Base-by-base conservation (phyloP, 495 filamentous ascomycete species). In the Neurospora tetraspora region DNA sequence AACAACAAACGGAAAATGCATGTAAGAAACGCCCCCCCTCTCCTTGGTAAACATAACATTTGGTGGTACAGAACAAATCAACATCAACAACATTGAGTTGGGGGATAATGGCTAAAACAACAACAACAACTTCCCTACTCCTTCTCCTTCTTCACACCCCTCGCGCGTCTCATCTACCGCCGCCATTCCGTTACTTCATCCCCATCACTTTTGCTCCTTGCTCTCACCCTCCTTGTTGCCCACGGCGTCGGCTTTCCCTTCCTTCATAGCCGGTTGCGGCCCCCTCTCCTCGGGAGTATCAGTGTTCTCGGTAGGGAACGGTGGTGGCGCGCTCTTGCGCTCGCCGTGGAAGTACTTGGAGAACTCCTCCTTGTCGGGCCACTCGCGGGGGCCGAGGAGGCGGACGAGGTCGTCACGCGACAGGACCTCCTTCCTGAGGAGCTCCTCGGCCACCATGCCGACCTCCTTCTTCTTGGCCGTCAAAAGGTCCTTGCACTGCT, bases 401-500 rank as follows among this genome's bases (percentile, higher is more conserved):
- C 96, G 86, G 47, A 98, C 86, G 86, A 99, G 88, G 82, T 99
- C 96, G 74, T 98, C 96, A 69, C 96, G 86, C 18, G 88, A 88
- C 36, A 99, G 85, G 72, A 98, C 90, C 85, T 99, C 96, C 86
- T 98, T 98, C 72, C 82, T 86, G 73, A 99, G 83, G 70, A 99
- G 82, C 83, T 99, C 96, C 85, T 99, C 96, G 0, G 96, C 96
- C 14, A 99, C 90, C 14, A 98, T 81, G 4, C 92, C 94, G 47
- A 99, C 83, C 80, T 97, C 92, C 76, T 89, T 87, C 87, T 97
- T 95, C 88, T 92, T 96, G 81, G 91, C 91, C 1, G 84, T 87
- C 68, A 99, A 85, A 34, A 99, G 86, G 47, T 92, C 89, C 78
- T 88, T 90, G 85, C 96, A 99, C 82, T 95, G 91, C 77, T 90